These are phyloP conservation scores for Aspergillus tubingensis DNA, from an alignment of 2,329 filamentous ascomycete genomes.

Conservation along the genomic window DNA sequence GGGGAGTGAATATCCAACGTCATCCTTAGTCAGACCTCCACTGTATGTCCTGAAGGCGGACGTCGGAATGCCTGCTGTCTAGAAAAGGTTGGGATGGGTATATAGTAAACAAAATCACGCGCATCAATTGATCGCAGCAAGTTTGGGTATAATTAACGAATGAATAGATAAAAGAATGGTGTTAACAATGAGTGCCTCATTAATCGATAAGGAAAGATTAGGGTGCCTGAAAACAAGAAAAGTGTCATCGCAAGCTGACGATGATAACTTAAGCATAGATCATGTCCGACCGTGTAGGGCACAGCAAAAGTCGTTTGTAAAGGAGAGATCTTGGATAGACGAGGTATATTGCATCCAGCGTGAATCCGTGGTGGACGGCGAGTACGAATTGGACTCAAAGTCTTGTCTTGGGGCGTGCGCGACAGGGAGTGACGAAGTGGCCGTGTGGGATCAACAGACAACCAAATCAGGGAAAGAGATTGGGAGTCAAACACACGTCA, in stretches of 20 bases:
- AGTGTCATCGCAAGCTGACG: neutral
- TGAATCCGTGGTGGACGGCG: neutral
- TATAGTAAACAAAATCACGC: neutral
- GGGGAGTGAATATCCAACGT: conserved; percentile 19
- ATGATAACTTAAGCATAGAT: conserved; percentile 1
- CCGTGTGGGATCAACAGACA: conserved; percentile 1
- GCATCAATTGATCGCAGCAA: neutral
- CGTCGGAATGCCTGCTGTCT: neutral
- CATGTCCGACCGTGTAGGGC: neutral
- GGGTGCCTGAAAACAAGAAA: neutral
- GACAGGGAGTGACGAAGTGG: neutral
- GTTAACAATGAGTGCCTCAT: neutral
- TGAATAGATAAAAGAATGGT: neutral
- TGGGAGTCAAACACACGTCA: neutral
- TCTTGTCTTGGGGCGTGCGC: neutral
- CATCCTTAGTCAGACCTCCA: conserved; percentile 15
- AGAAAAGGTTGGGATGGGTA: neutral
- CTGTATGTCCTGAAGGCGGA: neutral
- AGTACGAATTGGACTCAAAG: neutral
- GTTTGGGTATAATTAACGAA: neutral
- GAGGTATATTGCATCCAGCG: neutral
- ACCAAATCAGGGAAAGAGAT: neutral
- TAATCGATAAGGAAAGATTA: neutral
- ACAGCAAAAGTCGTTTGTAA: neutral
- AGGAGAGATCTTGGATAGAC: neutral